Percentiles rank a stretch among this genome's conserved stretches.
phyloP scores from a whole-genome alignment of 2,329 filamentous ascomycete species.

The Neofusicoccum ribis region DNA sequence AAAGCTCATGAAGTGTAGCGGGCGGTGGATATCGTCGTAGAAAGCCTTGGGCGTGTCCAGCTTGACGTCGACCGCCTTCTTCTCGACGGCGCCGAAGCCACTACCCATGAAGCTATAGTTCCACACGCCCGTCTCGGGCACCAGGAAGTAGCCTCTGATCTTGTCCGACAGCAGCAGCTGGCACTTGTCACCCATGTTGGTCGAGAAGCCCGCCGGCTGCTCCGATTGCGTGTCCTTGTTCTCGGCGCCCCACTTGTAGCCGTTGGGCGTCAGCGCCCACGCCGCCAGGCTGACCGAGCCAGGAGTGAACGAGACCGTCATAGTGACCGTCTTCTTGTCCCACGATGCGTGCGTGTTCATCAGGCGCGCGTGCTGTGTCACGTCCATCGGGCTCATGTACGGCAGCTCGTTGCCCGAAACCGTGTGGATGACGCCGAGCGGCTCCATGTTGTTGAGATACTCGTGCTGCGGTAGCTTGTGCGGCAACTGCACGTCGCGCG shows the following conservation, averaged over 20 bases:
- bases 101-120: slow-evolving; percentile 99
- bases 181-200: slow-evolving; percentile 90
- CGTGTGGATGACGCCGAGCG: slow-evolving; percentile 92
- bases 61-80: slow-evolving; percentile 87
- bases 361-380: slow-evolving; percentile 88
- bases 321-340: slow-evolving; percentile 90
- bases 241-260: slow-evolving; percentile 95
- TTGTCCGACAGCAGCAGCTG: slow-evolving; percentile 91
- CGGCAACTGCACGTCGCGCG: slow-evolving; percentile 87
- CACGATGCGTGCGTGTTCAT: slow-evolving; percentile 79
- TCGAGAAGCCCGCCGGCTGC: slow-evolving; percentile 90
- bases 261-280: slow-evolving; percentile 87
- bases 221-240: slow-evolving; percentile 93
- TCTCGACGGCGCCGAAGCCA: slow-evolving; percentile 82
- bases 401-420: slow-evolving; percentile 90
- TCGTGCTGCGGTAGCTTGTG: slow-evolving; percentile 90
- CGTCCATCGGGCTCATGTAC: slow-evolving; percentile 94
- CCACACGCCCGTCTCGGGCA: slow-evolving; percentile 87
- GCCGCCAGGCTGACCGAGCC: slow-evolving; percentile 93
- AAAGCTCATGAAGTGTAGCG: slow-evolving; percentile 95
- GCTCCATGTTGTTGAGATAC: slow-evolving; percentile 81
- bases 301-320: slow-evolving; percentile 94
- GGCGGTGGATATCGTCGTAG: slow-evolving; percentile 89
- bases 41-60: slow-evolving; percentile 86
- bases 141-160: slow-evolving; percentile 93